Evolutionary conservation across 2,329 filamentous ascomycete genomes (phyloP).

Genomic region (Exophiala sideris): DNA sequence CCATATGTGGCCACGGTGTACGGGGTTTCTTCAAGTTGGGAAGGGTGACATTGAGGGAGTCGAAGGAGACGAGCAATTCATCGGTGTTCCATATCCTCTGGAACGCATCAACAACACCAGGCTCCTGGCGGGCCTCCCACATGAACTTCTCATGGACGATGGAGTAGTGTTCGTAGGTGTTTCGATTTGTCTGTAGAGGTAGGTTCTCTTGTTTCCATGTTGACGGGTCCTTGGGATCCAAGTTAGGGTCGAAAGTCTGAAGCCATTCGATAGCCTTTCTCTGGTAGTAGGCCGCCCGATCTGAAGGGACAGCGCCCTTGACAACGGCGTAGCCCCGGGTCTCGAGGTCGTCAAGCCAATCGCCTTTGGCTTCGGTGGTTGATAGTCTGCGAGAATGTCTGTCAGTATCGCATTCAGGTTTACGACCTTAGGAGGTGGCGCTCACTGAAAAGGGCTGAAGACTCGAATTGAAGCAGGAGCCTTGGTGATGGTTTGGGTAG

Average conservation of each 20-base stretch:
- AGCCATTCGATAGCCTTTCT: not conserved
- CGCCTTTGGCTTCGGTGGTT: not conserved
- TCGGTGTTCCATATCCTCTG: slow-evolving; percentile 40
- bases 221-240: not conserved
- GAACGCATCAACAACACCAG: slow-evolving; percentile 41
- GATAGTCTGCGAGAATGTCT: not conserved
- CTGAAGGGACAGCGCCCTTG: not conserved
- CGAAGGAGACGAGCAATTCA: slow-evolving; percentile 30
- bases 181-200: not conserved
- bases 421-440: too few relatives aligned
- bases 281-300: not conserved
- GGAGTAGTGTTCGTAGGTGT: not conserved
- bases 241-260: not conserved
- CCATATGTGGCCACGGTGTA: slow-evolving; percentile 46
- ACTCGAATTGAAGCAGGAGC: slow-evolving; percentile 6
- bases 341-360: not conserved
- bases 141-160: not conserved
- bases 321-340: not conserved
- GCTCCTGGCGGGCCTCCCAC: slow-evolving; percentile 15
- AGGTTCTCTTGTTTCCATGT: not conserved
- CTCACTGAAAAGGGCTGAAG: slow-evolving; percentile 7
- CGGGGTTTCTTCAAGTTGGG: slow-evolving; percentile 37
- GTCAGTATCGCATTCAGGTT: not conserved
- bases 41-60: slow-evolving; percentile 43
- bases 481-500: slow-evolving; percentile 2